Evolutionary conservation across 192 early-diverging fungal species (phyloP), one percentile per base, ranked within the genome.

Genomic region (Coemansia sp.): DNA sequence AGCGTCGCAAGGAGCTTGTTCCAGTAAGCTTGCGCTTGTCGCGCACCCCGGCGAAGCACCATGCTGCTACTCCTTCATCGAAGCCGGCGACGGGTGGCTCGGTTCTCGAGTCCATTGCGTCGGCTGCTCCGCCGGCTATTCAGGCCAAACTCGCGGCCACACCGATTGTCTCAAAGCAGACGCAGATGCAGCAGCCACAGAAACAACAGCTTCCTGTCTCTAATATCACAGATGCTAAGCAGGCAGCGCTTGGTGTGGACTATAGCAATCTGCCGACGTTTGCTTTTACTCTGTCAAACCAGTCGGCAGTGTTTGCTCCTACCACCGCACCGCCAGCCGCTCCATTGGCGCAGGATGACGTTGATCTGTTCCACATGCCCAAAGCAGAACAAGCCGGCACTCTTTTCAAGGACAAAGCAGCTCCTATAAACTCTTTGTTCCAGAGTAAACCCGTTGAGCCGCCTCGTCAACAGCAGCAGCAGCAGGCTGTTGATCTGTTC

Each of bases 71-170:
- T 13, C 9, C 48, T 45, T 56, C 60, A 9, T 9, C 64, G 4
- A 57, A 71, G 7, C 40, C 66, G 9, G 50, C n/a, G 12, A 56
- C 64, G 2, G 56, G 58, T 42, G 68, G 56, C 54, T 60, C 69
- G 15, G 39, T 81, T 48, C 21, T 81, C 15, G 73, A 71, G 18
- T 75, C 72, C 4, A 81, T 81, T 19, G 65, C 74, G 59, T 81
- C 73, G 13, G 78, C 73, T 5, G 78, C 78, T 1, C 78, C 78
- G n/a, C 70, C 73, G 0, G 78, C 67, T 52, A 67, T 81, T 58
- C 73, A 69, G 60, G 69, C 70, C 10, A 59, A 40, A 26, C 49
- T 81, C 13, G 67, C 40, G 2, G 40, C 66, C 9, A 57, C 60
- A 7, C 37, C 49, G 21, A 21, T 21, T 21, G 21, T 21, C 21